Percentiles rank a stretch among this genome's conserved stretches.
Evolutionary conservation across 306 rosid genomes (phyloP).

Genomic region (Prinsepia uniflora): DNA sequence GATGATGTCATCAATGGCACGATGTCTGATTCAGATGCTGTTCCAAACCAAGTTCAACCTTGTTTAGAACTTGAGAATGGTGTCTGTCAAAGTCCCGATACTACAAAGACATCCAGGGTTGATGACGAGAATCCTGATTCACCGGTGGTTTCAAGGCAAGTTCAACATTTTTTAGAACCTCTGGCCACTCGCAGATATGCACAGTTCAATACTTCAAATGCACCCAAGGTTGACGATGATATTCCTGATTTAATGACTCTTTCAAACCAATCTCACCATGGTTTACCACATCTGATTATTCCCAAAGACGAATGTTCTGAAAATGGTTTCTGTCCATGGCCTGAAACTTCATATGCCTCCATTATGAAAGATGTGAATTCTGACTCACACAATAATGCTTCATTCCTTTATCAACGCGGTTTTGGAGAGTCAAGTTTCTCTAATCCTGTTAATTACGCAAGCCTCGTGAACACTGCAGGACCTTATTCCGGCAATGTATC

Average conservation of each 20-base stretch:
- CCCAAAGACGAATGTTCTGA: conserved; percentile 34
- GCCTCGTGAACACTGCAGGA: conserved; percentile 53
- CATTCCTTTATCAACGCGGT: conserved; percentile 32
- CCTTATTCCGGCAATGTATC: conserved; percentile 86
- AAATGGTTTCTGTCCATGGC: conserved; percentile 20
- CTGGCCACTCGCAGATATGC: conserved; percentile 19
- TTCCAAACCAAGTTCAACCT: neutral
- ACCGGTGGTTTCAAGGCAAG: conserved; percentile 6
- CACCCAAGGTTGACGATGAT: conserved; percentile 10
- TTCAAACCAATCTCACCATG: conserved; percentile 16
- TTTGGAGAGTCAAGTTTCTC: conserved; percentile 58
- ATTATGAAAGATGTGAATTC: conserved; percentile 15
- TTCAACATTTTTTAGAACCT: conserved; percentile 10
- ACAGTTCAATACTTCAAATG: conserved; percentile 22
- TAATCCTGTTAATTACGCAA: conserved; percentile 35
- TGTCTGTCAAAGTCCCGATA: conserved; percentile 5
- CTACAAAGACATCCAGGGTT: conserved; percentile 12
- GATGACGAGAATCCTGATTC: conserved; percentile 24
- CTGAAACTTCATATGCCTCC: conserved; percentile 19
- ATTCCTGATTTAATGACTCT: conserved; percentile 22
- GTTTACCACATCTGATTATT: conserved; percentile 21
- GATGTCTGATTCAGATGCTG: conserved; percentile 28
- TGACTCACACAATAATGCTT: conserved; percentile 16
- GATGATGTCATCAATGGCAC: neutral
- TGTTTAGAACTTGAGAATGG: conserved; percentile 3